phyloP scores from a whole-genome alignment of 495 filamentous ascomycete genomes.

The Aspergillus campestris region DNA sequence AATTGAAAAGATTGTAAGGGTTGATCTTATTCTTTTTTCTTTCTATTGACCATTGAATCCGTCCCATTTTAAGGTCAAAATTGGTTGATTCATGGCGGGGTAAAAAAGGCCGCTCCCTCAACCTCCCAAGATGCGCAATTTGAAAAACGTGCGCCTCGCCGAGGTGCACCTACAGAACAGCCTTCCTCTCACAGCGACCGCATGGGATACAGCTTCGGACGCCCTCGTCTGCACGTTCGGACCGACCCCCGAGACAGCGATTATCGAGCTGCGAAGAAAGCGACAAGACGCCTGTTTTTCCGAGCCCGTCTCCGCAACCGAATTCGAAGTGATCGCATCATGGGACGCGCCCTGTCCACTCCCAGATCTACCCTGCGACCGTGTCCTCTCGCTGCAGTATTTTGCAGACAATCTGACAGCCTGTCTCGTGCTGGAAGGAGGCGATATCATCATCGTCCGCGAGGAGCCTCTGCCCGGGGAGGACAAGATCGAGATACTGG shows the following conservation, averaged over 20 bases:
- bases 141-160: slow-evolving; percentile 60
- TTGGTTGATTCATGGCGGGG: slow-evolving; percentile 33
- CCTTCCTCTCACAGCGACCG: slow-evolving; percentile 55
- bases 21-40: slow-evolving; percentile 4
- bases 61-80: background rate
- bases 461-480: slow-evolving; percentile 62
- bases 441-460: slow-evolving; percentile 78
- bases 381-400: slow-evolving; percentile 68
- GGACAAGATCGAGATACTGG: slow-evolving; percentile 85
- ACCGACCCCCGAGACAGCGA: slow-evolving; percentile 50
- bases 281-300: slow-evolving; percentile 28
- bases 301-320: slow-evolving; percentile 27
- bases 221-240: slow-evolving; percentile 68
- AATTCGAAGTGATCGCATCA: slow-evolving; percentile 55
- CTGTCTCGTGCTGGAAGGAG: slow-evolving; percentile 78
- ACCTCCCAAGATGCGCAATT: slow-evolving; percentile 59
- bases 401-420: slow-evolving; percentile 69
- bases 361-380: slow-evolving; percentile 60
- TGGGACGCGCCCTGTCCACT: slow-evolving; percentile 77
- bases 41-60: slow-evolving; percentile 1
- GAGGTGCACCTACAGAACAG: slow-evolving; percentile 46
- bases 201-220: slow-evolving; percentile 70
- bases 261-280: slow-evolving; percentile 55
- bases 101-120: slow-evolving; percentile 18
- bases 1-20: background rate